Base-by-base conservation (phyloP, 331 rosid genomes). In the Rhamnella rubrinervis region DNA sequence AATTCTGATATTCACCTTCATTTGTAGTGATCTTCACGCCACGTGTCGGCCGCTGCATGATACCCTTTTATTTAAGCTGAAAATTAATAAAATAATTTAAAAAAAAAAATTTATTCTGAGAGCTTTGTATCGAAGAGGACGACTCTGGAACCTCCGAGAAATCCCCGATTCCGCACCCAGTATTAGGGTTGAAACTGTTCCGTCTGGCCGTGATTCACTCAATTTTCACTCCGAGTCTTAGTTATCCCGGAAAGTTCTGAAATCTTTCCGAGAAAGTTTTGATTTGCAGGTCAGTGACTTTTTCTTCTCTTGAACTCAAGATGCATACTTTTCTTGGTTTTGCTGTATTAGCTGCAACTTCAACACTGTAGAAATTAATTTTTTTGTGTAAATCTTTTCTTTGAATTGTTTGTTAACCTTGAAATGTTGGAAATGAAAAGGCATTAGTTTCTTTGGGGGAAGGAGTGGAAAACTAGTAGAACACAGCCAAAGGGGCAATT, bases 1-100 rank as follows among this genome's bases (percentile, higher is more conserved):
- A 87, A 63, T 80, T 87, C 81, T 81, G 68, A 84, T 74, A 64
- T 75, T 79, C 51, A 35, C 59, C 61, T 9, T 4, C 5, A 5
- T 28, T 55, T n/a, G 75, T 28, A 44, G 73, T 14, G 70, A 77
- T 74, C 75, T 40, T 8, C 20, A 10, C 61, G 74, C 88, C 93
- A 85, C 90, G 93, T 85, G 93, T 76, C 88, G 8, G 38, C 53
- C 23, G 46, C 11, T 67, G 6, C 67, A 71, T 69, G 75, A 80
- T 61, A 31, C 47, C 74, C 66, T 59, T 70, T 74, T 7, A 9
- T 63, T 49, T 38, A 63, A 35, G 67, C 64, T 12, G 66, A 71
- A 62, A 67, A 72, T 18, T 56, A 64, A 40, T 59, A 55, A 55
- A 10, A 40, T 23, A 56, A 19, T 53, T 15, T 14, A 21, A 38